These are phyloP conservation scores for apple (Malus domestica) DNA, from an alignment of 306 rosid species.

Conservation along the genomic window DNA sequence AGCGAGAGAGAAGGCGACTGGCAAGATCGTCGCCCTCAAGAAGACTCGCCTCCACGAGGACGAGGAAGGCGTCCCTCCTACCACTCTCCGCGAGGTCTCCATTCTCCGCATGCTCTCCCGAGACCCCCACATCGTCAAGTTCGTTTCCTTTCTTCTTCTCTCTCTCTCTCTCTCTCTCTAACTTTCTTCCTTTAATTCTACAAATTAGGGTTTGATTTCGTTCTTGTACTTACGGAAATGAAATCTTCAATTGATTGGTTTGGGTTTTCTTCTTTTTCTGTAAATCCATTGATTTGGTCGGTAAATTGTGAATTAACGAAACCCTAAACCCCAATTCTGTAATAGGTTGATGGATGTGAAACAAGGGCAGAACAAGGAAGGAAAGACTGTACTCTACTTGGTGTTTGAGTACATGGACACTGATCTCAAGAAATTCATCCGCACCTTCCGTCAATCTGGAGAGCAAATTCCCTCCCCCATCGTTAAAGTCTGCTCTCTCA, in stretches of 20 bases:
- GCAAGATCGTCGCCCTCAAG: slow-evolving; percentile 87
- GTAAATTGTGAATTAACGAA: not conserved
- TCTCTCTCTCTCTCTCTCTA: not conserved
- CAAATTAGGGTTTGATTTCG: not conserved
- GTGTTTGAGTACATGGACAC: slow-evolving; percentile 94
- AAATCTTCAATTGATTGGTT: not conserved
- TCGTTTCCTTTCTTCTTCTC: not conserved
- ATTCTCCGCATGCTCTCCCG: slow-evolving; percentile 90
- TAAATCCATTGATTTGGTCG: not conserved
- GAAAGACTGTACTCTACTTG: slow-evolving; percentile 81
- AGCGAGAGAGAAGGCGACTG: slow-evolving; percentile 72
- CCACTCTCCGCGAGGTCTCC: slow-evolving; percentile 94
- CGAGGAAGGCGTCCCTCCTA: slow-evolving; percentile 95
- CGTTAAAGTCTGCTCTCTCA: slow-evolving; percentile 34
- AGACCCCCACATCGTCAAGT: slow-evolving; percentile 86
- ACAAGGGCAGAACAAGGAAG: slow-evolving; percentile 88
- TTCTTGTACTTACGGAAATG: not conserved
- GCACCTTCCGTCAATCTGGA: slow-evolving; percentile 57
- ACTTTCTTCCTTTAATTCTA: not conserved
- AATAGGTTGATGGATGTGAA: slow-evolving; percentile 77
- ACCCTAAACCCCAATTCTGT: not conserved
- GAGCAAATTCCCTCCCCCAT: slow-evolving; percentile 37
- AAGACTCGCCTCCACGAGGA: slow-evolving; percentile 96
- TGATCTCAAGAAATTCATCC: slow-evolving; percentile 77
- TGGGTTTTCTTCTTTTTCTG: not conserved